Evolutionary conservation across 2,329 filamentous ascomycete species (phyloP), one percentile per base, ranked within the genome.

Genomic region (Huntiella abstrusa): DNA sequence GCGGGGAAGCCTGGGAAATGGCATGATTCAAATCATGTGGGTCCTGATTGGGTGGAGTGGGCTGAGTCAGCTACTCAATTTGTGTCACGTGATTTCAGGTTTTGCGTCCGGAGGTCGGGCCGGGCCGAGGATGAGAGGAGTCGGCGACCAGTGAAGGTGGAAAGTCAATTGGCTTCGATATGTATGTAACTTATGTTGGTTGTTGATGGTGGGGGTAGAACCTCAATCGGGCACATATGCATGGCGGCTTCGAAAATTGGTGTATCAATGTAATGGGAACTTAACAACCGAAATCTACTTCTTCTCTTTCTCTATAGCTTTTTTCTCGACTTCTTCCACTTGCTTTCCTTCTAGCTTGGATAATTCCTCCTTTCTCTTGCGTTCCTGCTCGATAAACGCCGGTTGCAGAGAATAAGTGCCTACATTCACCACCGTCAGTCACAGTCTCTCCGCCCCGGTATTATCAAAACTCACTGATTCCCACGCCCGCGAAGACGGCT

Each of bases 1-100:
- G 28, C 22, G 22, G 22, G 22, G 22, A 28, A 28, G 22, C 22
- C 22, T 28, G 22, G 22, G 8, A 28, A 50, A 41, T 50, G 45
- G 48, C 47, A 50, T 47, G 48, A 50, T 47, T 45, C 38, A 50
- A 33, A 50, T 47, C 33, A 33, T 41, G 35, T 41, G 45, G 32
- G 33, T 34, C 37, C 36, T 50, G 45, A 50, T 50, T 50, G 48
- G 41, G 41, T 40, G 35, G 13, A 15, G 11, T 2, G 15, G 13
- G 40, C 48, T 47, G 44, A 50, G 34, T 50, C 48, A 50, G 48
- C 48, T 15, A 7, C 4, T 40, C 34, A 34, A n/a, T 16, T 6
- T 8, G 1, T 7, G 8, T 44, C 48, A 50, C 48, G 48, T 50
- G 48, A 50, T 42, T 28, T 10, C 38, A 32, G 4, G 16, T 45